These are phyloP conservation scores for Suillus alpinus DNA, from an alignment of 768 basidiomycete species.

Conservation along the genomic window DNA sequence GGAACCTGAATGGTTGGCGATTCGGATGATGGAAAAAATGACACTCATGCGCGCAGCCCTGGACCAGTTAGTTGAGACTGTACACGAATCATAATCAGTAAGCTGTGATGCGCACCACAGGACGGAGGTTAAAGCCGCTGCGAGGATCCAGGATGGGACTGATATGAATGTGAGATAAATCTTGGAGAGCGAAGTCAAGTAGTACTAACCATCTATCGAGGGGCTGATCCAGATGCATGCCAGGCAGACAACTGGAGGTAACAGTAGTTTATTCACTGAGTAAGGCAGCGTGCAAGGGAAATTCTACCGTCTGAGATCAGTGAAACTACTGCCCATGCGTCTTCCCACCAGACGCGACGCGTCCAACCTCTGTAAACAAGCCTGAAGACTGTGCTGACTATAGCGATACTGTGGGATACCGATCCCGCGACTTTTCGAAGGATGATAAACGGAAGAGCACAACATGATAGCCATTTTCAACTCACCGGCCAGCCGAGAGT, in stretches of 20 bases:
- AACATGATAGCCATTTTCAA: not conserved
- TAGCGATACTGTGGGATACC: constrained; percentile 20
- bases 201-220: constrained; percentile 7
- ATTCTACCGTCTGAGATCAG: constrained; percentile 10
- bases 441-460: not conserved
- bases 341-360: constrained; percentile 25
- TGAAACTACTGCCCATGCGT: constrained; percentile 18
- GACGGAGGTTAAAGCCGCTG: constrained; percentile 16
- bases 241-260: constrained; percentile 9
- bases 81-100: too few relatives aligned
- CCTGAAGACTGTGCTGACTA: constrained; percentile 22
- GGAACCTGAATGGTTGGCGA: constrained; percentile 14
- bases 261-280: not conserved
- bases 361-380: constrained; percentile 20
- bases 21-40: constrained; percentile 20
- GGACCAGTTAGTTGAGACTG: not conserved
- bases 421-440: constrained; percentile 10
- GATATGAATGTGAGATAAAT: not conserved
- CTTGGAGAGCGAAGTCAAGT: not conserved
- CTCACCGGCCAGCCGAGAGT: not conserved
- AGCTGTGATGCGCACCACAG: constrained; percentile 13
- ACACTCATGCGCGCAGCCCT: constrained; percentile 27
- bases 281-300: not conserved
- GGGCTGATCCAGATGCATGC: constrained; percentile 5
- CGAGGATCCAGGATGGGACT: constrained; percentile 13